A percentile compares a stretch with the other conserved stretches of the same genome.
These are phyloP conservation scores for Dryas octopetala DNA, from an alignment of 306 rosid genomes.

Conservation along the genomic window DNA sequence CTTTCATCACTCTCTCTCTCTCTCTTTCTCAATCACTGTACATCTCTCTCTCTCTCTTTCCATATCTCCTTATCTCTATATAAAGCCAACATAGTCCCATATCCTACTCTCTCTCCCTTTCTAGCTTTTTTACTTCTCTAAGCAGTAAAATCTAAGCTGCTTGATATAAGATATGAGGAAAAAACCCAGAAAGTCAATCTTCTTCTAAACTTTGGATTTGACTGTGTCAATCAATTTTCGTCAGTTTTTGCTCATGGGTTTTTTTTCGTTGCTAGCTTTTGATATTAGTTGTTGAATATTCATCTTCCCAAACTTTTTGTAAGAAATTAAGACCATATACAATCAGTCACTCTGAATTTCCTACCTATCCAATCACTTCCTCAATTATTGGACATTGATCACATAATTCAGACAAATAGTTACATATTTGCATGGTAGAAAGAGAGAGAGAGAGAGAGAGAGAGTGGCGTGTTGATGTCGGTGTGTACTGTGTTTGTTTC, in stretches of 20 bases:
- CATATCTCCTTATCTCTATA: constrained; percentile 19
- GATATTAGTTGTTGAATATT: too few relatives aligned
- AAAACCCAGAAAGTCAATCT: not conserved
- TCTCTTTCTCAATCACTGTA: constrained; percentile 7
- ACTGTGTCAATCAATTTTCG: too few relatives aligned
- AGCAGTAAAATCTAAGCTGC: constrained; percentile 8
- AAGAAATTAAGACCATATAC: too few relatives aligned
- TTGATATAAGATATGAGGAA: not conserved
- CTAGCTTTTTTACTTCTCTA: constrained; percentile 16
- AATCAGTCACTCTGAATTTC: too few relatives aligned
- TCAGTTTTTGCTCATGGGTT: not conserved
- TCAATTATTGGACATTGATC: not conserved
- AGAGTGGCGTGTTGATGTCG: constrained; percentile 5
- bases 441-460: constrained; percentile 5
- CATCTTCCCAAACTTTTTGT: too few relatives aligned
- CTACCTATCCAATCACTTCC: not conserved
- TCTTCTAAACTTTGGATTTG: not conserved
- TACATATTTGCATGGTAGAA: constrained; percentile 9
- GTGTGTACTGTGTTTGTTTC: not conserved
- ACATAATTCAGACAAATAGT: too few relatives aligned
- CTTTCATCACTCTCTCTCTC: constrained; percentile 26
- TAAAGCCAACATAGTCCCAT: constrained; percentile 34
- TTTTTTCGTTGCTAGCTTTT: too few relatives aligned
- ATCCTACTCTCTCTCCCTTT: constrained; percentile 14
- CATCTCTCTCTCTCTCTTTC: constrained; percentile 14